These are phyloP conservation scores for Lepidium aucheri DNA, from an alignment of 345 rosid genomes.

Conservation along the genomic window DNA sequence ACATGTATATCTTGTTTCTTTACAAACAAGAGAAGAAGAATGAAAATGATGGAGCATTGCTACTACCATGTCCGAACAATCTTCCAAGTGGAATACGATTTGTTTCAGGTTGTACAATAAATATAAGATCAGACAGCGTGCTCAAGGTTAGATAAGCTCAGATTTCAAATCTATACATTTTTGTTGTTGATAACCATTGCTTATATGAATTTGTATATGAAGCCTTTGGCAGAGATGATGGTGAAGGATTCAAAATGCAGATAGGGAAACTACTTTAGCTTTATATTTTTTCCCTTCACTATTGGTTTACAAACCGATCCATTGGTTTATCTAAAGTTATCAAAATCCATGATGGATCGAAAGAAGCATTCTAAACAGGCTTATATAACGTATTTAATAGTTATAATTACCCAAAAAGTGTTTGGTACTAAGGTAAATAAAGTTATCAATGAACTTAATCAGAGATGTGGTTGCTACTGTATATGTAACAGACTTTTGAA, in stretches of 20 bases:
- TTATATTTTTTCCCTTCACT: conserved; percentile 33
- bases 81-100: conserved; percentile 31
- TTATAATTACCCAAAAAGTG: not conserved
- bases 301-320: conserved; percentile 37
- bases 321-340: conserved; percentile 32
- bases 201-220: not conserved
- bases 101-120: conserved; percentile 36
- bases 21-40: not conserved
- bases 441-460: not conserved
- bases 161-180: not conserved
- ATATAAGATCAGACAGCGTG: conserved; percentile 40
- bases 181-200: not conserved
- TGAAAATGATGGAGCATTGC: not conserved
- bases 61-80: not conserved
- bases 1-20: not conserved
- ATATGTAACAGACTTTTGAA: too few relatives aligned
- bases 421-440: conserved; percentile 35
- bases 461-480: too few relatives aligned
- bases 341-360: conserved; percentile 38
- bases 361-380: conserved; percentile 50
- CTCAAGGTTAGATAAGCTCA: conserved; percentile 36
- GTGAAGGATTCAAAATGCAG: conserved; percentile 23
- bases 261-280: conserved; percentile 27
- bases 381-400: not conserved
- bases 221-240: conserved; percentile 38